Evolutionary conservation across 257 asterid species (phyloP).

Genomic region (Verbascum thapsus): DNA sequence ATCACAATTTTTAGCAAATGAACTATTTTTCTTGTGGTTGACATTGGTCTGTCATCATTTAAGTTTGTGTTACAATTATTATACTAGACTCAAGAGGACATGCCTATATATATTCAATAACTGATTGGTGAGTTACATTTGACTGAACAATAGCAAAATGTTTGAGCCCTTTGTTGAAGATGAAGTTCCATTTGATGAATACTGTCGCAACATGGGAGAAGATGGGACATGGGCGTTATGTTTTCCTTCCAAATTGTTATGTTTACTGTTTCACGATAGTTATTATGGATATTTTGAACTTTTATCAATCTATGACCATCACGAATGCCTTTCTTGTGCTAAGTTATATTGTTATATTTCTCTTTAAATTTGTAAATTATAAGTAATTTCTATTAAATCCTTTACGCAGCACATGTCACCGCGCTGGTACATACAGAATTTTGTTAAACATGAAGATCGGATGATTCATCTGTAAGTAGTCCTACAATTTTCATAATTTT

Average conservation of each 20-base stretch:
- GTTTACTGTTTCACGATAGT: background rate
- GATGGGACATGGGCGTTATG: conserved; percentile 67
- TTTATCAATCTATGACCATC: conserved; percentile 1
- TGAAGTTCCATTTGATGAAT: conserved; percentile 82
- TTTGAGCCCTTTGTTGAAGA: conserved; percentile 98
- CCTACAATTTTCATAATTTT: too few relatives aligned
- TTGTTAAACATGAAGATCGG: conserved; percentile 53
- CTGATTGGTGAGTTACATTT: conserved; percentile 37
- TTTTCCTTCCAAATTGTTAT: background rate
- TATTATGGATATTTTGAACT: background rate
- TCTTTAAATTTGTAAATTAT: conserved; percentile 21
- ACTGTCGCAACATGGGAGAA: conserved; percentile 75
- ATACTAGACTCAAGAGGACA: too few relatives aligned
- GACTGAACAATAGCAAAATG: conserved; percentile 75
- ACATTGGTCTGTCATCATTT: too few relatives aligned
- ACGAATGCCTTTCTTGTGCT: conserved; percentile 13
- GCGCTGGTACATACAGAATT: conserved; percentile 83
- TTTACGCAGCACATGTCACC: conserved; percentile 74
- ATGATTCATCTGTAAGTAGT: conserved; percentile 96
- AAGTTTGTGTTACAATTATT: too few relatives aligned
- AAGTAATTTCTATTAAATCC: conserved; percentile 21
- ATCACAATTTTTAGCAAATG: too few relatives aligned
- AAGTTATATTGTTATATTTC: background rate
- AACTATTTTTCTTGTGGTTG: too few relatives aligned
- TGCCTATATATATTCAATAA: background rate